Percentiles rank a stretch among this genome's conserved stretches.
These are phyloP conservation scores for Trichoderma virens DNA, from an alignment of 495 filamentous ascomycete species.

Conservation along the genomic window DNA sequence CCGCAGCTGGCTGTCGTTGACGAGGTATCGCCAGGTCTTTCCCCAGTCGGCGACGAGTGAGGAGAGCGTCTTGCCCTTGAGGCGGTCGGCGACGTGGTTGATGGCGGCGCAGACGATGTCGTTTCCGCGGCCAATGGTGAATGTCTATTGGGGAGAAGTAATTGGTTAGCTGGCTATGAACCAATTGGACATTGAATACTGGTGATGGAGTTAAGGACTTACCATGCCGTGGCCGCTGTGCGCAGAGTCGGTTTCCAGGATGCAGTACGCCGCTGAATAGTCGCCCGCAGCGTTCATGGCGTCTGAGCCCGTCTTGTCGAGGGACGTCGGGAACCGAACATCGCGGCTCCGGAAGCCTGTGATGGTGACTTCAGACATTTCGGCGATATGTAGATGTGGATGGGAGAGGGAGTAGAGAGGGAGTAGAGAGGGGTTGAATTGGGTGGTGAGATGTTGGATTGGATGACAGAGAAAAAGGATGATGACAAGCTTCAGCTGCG, in stretches of 20 bases:
- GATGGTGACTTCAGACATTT: conserved; percentile 63
- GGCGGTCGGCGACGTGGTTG: conserved; percentile 61
- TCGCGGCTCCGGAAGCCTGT: conserved; percentile 73
- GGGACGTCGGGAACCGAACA: conserved; percentile 88
- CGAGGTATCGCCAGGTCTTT: conserved; percentile 82
- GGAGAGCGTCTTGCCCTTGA: conserved; percentile 64
- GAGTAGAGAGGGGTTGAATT: not conserved
- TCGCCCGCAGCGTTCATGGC: conserved; percentile 95
- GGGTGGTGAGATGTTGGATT: not conserved
- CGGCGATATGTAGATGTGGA: not conserved
- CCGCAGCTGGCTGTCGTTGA: conserved; percentile 80
- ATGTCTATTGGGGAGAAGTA: conserved; percentile 52
- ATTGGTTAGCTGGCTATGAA: conserved; percentile 13
- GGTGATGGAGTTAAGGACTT: conserved; percentile 13
- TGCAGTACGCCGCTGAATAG: conserved; percentile 89
- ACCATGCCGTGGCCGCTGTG: conserved; percentile 85
- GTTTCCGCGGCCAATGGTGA: conserved; percentile 94
- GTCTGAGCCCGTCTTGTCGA: conserved; percentile 92
- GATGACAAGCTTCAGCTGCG: not conserved
- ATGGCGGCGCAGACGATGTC: conserved; percentile 89
- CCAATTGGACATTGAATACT: not conserved
- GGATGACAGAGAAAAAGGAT: not conserved
- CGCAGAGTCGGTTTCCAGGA: conserved; percentile 70
- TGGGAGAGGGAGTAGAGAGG: not conserved
- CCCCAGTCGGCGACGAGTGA: conserved; percentile 77